Conservation (phyloP, 257 asterid genomes). For the Solanum piurae region DNA sequence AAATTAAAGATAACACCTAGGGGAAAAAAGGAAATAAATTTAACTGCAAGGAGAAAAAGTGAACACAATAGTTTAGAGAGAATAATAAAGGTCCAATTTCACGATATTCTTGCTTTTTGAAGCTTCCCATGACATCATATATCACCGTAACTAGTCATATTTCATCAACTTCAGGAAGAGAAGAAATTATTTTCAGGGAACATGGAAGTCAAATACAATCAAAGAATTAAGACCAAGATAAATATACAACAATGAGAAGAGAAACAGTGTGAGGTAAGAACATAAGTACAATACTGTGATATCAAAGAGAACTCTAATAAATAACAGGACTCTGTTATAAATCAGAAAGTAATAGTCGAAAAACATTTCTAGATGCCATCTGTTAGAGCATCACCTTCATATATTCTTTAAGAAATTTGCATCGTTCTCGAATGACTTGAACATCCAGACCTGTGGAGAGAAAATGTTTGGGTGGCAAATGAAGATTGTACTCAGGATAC, state of each 20-base stretch:
- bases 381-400: slow-evolving; percentile 56
- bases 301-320: background rate
- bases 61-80: background rate
- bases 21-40: background rate
- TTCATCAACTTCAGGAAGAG: background rate
- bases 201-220: background rate
- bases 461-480: slow-evolving; percentile 97
- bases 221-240: background rate
- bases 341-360: background rate
- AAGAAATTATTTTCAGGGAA: background rate
- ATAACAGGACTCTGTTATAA: background rate
- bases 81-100: background rate
- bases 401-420: slow-evolving; percentile 82
- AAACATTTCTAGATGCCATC: background rate
- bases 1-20: background rate
- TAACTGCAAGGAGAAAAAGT: background rate
- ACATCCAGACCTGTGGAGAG: slow-evolving; percentile 82
- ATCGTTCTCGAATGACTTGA: slow-evolving; percentile 67
- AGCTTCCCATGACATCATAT: background rate
- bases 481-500: slow-evolving; percentile 80
- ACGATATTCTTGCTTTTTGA: background rate
- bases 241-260: background rate
- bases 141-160: background rate
- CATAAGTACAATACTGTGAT: background rate
- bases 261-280: background rate